These are phyloP conservation scores for Citrus sp. DNA, from an alignment of 345 rosid genomes.

Conservation along the genomic window DNA sequence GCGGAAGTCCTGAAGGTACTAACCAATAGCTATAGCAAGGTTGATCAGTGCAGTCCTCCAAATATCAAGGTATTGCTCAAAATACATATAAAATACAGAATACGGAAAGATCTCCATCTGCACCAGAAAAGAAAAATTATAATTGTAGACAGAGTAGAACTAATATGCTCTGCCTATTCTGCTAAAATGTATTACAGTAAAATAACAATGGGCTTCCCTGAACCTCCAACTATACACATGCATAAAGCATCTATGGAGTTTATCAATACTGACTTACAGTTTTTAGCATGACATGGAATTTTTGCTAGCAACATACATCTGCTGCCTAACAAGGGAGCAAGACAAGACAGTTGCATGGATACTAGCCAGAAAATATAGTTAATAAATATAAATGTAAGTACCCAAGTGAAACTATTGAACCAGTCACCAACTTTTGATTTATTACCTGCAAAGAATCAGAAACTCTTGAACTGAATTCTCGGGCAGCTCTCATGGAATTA, in stretches of 20 bases:
- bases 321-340: neutral
- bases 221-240: slow-evolving; percentile 1
- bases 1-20: slow-evolving; percentile 28
- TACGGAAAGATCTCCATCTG: slow-evolving; percentile 98
- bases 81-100: slow-evolving; percentile 96
- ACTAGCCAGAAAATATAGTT: neutral
- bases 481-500: slow-evolving; percentile 92
- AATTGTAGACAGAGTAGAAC: neutral
- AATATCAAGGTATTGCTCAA: slow-evolving; percentile 96
- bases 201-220: neutral
- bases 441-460: slow-evolving; percentile 79
- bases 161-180: neutral
- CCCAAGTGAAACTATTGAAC: neutral
- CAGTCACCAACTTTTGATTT: neutral
- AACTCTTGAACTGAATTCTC: slow-evolving; percentile 68
- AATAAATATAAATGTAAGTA: neutral
- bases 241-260: neutral
- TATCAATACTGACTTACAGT: neutral
- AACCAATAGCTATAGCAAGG: slow-evolving; percentile 93
- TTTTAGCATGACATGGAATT: neutral
- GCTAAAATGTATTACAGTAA: neutral
- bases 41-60: slow-evolving; percentile 94
- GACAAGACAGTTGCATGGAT: neutral
- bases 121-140: slow-evolving; percentile 21
- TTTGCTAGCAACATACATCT: neutral